Base-by-base conservation (phyloP, 345 rosid genomes). In the Moricandia moricandioides region DNA sequence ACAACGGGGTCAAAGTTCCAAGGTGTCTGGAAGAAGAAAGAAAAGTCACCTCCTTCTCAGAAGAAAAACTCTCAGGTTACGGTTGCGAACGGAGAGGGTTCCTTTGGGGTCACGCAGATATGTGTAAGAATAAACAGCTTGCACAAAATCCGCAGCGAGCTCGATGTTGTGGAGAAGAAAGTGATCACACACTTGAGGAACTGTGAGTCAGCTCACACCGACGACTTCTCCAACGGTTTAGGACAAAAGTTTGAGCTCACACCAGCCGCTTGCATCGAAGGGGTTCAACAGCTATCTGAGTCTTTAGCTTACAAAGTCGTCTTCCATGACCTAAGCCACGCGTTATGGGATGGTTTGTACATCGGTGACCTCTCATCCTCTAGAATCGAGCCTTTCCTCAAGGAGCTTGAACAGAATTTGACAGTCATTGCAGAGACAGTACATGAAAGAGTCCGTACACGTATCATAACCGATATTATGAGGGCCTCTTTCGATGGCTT, bases 11-110 rank as follows among this genome's bases (percentile, higher is more conserved):
- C 97, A 49, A 95, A 92, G 80, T 91, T 94, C 72, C 97, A 89
- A 85, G 89, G 91, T 71, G 88, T 87, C 10, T 93, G 93, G 89
- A 95, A 88, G 86, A 95, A 90, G 87, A 95, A 92, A 85, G 98
- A 95, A 74, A 92, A 90, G 87, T 70, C 86, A 14, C 79, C 88
- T 4, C 84, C 82, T 58, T 65, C 80, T 77, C 96, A 82, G 58
- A 92, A 88, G 86, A 89, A 81, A 82, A 87, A 84, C 81, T 81
- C 99, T 77, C 97, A 92, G 85, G 89, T 84, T 29, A 85, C 87
- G 7, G 82, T 85, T 45, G 67, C 70, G 64, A 92, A 88, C 31
- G 92, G 97, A 17, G 93, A 86, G 10, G 80, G 72, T 68, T 79
- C 92, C 40, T 90, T 86, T 63, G 93, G 97, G 63, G 73, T 84